These are phyloP conservation scores for Trametes gibbosa DNA, from an alignment of 768 basidiomycete species.

Conservation along the genomic window DNA sequence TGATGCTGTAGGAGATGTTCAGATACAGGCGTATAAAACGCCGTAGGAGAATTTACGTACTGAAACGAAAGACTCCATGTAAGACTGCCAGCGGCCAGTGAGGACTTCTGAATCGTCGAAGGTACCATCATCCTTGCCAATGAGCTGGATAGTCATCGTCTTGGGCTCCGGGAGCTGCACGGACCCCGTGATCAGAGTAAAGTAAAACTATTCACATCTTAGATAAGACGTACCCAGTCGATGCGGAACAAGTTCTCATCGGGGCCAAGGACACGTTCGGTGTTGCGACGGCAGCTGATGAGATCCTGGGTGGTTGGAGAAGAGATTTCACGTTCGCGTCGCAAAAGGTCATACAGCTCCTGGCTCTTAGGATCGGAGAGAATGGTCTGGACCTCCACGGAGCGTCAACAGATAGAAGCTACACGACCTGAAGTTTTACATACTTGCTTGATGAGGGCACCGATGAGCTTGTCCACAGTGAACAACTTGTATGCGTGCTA, in stretches of 20 bases:
- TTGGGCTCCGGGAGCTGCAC: constrained; percentile 61
- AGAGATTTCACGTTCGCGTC: constrained; percentile 59
- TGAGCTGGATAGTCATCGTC: constrained; percentile 67
- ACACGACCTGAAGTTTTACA: constrained; percentile 10
- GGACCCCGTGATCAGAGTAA: neutral
- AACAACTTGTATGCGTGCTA: constrained; percentile 86
- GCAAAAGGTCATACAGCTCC: constrained; percentile 68
- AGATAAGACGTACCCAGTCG: constrained; percentile 62
- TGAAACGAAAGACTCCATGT: constrained; percentile 76
- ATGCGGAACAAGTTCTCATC: constrained; percentile 80
- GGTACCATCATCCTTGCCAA: constrained; percentile 76
- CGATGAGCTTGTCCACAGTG: constrained; percentile 90
- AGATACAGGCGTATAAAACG: neutral
- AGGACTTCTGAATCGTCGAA: constrained; percentile 75
- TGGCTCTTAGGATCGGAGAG: constrained; percentile 69
- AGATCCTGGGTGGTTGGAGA: constrained; percentile 69
- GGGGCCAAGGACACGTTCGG: constrained; percentile 67
- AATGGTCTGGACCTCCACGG: constrained; percentile 55
- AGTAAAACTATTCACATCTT: neutral
- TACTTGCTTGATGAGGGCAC: constrained; percentile 87
- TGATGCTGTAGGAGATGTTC: constrained; percentile 45
- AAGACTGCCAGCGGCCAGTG: constrained; percentile 76
- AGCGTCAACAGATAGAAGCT: neutral
- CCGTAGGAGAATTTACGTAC: constrained; percentile 19
- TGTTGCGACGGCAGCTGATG: constrained; percentile 61